Conservation (phyloP, 108 stramenopile genomes). For the Skeletonema marinoi region DNA sequence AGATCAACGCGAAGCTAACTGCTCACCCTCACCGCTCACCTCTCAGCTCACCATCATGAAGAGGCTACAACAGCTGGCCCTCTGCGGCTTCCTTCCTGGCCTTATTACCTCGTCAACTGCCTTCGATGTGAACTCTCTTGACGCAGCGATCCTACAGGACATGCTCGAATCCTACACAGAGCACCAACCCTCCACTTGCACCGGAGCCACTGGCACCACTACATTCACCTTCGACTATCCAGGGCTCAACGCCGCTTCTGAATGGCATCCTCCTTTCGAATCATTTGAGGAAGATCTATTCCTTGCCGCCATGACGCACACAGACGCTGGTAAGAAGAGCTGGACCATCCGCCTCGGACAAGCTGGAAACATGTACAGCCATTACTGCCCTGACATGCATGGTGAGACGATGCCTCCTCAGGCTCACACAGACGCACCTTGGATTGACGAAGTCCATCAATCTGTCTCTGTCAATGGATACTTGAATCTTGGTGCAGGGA, state of each 20-base stretch:
- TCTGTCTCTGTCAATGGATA: constrained; percentile 6
- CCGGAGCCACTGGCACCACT: background rate
- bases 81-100: background rate
- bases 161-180: background rate
- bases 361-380: constrained; percentile 30
- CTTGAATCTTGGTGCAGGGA: background rate
- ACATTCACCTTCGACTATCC: constrained; percentile 30
- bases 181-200: background rate
- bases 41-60: background rate
- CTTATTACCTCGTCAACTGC: background rate
- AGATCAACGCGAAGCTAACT: too few relatives aligned
- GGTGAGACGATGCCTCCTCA: constrained; percentile 40
- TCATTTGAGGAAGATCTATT: constrained; percentile 10
- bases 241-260: constrained; percentile 4
- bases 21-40: too few relatives aligned
- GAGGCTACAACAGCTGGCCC: background rate
- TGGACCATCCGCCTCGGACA: constrained; percentile 29
- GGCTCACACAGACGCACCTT: constrained; percentile 11
- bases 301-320: constrained; percentile 19
- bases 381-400: background rate
- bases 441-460: constrained; percentile 31
- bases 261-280: background rate
- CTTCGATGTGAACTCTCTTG: background rate
- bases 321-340: constrained; percentile 3
- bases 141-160: background rate